These are phyloP conservation scores for Clitopilus hobsonii DNA, from an alignment of 768 basidiomycete genomes.

Conservation along the genomic window DNA sequence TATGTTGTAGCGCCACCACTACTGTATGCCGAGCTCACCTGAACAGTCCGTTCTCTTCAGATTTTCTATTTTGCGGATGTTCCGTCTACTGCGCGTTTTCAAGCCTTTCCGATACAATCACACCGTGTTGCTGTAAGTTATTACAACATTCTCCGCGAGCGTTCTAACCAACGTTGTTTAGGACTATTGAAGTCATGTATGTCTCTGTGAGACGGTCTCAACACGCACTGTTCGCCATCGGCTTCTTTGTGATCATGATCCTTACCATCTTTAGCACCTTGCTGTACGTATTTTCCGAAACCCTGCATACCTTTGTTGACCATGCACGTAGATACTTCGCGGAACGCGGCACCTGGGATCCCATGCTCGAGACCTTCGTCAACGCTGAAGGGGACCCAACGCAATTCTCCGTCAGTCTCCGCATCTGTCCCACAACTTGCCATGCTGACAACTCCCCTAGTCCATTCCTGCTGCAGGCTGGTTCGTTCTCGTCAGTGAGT, in stretches of 20 bases:
- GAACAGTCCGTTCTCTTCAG: slow-evolving; percentile 77
- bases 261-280: slow-evolving; percentile 86
- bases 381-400: slow-evolving; percentile 82
- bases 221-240: slow-evolving; percentile 81
- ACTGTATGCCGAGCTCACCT: neutral
- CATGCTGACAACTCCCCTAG: slow-evolving; percentile 24
- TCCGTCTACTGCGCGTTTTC: slow-evolving; percentile 85
- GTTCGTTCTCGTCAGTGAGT: slow-evolving; percentile 81
- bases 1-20: slow-evolving; percentile 30
- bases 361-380: slow-evolving; percentile 71
- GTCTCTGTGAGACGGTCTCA: slow-evolving; percentile 81
- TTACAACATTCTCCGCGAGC: neutral
- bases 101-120: slow-evolving; percentile 83
- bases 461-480: slow-evolving; percentile 49
- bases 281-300: slow-evolving; percentile 39
- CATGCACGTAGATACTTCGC: slow-evolving; percentile 64
- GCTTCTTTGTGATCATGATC: slow-evolving; percentile 86
- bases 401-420: slow-evolving; percentile 59
- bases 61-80: slow-evolving; percentile 88
- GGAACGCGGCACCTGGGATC: slow-evolving; percentile 89
- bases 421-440: neutral
- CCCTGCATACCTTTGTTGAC: neutral
- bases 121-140: slow-evolving; percentile 71
- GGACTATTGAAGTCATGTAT: slow-evolving; percentile 92
- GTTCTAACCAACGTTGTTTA: slow-evolving; percentile 17